These are phyloP conservation scores for Dispira parvispora DNA, from an alignment of 192 early-diverging fungal species.

Conservation along the genomic window DNA sequence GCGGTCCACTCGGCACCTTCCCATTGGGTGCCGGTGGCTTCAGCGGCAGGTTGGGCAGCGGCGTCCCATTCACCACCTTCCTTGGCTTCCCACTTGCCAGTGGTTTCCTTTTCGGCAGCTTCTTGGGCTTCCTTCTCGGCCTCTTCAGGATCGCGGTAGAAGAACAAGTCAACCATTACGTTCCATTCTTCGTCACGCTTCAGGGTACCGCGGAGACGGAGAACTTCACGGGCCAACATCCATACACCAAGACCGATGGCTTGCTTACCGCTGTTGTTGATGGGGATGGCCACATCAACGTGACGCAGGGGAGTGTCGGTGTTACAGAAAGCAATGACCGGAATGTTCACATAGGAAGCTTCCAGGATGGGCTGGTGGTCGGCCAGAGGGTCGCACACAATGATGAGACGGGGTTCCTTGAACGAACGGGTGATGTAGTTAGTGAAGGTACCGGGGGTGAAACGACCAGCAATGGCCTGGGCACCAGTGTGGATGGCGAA, in stretches of 20 bases:
- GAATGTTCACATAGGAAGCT: slow-evolving; percentile 99
- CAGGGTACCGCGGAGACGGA: slow-evolving; percentile 91
- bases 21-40: slow-evolving; percentile 23
- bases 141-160: slow-evolving; percentile 98
- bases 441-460: slow-evolving; percentile 99
- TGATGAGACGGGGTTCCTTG: slow-evolving; percentile 97
- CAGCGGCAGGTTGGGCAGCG: slow-evolving; percentile 21
- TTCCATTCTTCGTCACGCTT: slow-evolving; percentile 74
- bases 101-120: slow-evolving; percentile 34
- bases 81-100: slow-evolving; percentile 17
- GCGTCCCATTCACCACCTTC: slow-evolving; percentile 23
- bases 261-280: slow-evolving; percentile 99
- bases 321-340: slow-evolving; percentile 98
- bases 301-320: slow-evolving; percentile 87
- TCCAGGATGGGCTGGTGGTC: slow-evolving; percentile 98
- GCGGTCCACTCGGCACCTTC: slow-evolving; percentile 17
- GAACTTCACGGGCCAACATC: slow-evolving; percentile 96
- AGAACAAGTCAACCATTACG: slow-evolving; percentile 99
- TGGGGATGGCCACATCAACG: slow-evolving; percentile 97
- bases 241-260: slow-evolving; percentile 94
- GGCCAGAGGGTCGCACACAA: slow-evolving; percentile 93
- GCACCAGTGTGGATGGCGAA: slow-evolving; percentile 97
- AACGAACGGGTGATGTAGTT: slow-evolving; percentile 99
- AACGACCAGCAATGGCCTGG: slow-evolving; percentile 98
- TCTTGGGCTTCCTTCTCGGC: slow-evolving; percentile 81